Evolutionary conservation across 352 stramenopile genomes (phyloP).

Genomic region (Globisporangium megalacanthum): DNA sequence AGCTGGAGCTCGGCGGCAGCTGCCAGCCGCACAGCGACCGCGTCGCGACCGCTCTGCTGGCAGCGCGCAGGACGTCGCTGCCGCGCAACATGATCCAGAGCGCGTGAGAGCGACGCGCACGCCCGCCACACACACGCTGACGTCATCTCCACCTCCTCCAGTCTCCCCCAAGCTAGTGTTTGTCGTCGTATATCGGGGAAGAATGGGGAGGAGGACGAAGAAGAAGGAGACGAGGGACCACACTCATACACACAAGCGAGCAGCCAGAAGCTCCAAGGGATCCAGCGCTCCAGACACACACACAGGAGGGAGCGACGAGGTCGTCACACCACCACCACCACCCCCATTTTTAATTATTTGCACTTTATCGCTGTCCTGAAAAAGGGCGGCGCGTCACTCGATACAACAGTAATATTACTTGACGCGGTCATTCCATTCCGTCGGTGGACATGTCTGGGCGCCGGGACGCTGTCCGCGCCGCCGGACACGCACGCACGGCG

Average conservation of each 20-base stretch:
- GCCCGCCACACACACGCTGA: background rate
- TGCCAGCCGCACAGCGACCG: constrained; percentile 12
- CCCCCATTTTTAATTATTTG: constrained; percentile 1
- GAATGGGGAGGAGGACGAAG: no score
- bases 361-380: background rate
- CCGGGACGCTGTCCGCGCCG: no score
- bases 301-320: no score
- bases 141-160: no score
- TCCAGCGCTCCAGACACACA: no score
- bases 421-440: background rate
- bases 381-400: background rate
- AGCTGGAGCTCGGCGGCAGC: constrained; percentile 11
- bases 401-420: background rate
- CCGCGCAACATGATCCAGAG: constrained; percentile 25
- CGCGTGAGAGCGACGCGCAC: constrained; percentile 6
- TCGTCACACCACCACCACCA: background rate
- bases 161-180: no score
- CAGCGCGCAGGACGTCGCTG: constrained; percentile 12
- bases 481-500: no score
- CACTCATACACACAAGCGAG: no score
- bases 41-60: constrained; percentile 7
- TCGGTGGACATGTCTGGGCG: no score
- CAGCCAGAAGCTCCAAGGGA: background rate
- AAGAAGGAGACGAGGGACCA: no score
- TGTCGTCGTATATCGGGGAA: no score